A percentile compares a stretch with the other conserved stretches of the same genome.
phyloP scores from a whole-genome alignment of 139 green algal genomes.

The Pleodorina starrii region DNA sequence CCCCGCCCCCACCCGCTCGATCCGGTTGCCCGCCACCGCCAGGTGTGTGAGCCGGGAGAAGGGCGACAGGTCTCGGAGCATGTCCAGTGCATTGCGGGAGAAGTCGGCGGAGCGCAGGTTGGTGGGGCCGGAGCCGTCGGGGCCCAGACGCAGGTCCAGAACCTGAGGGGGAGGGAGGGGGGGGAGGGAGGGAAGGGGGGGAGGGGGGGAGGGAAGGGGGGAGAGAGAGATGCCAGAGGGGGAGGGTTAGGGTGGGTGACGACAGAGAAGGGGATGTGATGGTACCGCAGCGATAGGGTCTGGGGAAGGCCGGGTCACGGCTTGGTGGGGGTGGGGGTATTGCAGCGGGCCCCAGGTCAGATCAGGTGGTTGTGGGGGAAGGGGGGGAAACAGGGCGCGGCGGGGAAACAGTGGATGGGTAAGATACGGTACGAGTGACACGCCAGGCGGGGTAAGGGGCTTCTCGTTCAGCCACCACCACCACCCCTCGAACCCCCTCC shows the following conservation, averaged over 20 bases:
- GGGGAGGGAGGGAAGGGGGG: background rate
- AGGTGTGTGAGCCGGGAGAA: conserved; percentile 58
- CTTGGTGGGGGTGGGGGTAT: too few relatives aligned
- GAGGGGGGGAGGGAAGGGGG: background rate
- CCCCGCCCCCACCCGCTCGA: conserved; percentile 41
- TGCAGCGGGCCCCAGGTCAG: too few relatives aligned
- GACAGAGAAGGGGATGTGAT: background rate
- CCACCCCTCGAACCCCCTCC: background rate
- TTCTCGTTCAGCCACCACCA: background rate
- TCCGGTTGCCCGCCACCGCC: conserved; percentile 59
- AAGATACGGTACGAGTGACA: too few relatives aligned
- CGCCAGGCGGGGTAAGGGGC: too few relatives aligned
- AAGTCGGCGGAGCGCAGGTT: conserved; percentile 72
- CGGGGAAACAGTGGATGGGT: too few relatives aligned
- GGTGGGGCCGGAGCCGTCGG: conserved; percentile 29
- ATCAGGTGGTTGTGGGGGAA: too few relatives aligned
- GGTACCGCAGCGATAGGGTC: too few relatives aligned
- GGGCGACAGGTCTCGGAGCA: conserved; percentile 55
- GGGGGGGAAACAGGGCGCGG: too few relatives aligned
- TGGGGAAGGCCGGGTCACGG: too few relatives aligned
- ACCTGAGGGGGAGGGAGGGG: conserved; percentile 41
- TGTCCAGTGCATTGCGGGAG: conserved; percentile 57
- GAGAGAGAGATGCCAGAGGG: background rate
- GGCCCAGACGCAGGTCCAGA: conserved; percentile 48
- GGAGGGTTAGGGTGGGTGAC: too few relatives aligned